phyloP scores from a whole-genome alignment of 257 asterid species.

The Gentiana macrophylla region DNA sequence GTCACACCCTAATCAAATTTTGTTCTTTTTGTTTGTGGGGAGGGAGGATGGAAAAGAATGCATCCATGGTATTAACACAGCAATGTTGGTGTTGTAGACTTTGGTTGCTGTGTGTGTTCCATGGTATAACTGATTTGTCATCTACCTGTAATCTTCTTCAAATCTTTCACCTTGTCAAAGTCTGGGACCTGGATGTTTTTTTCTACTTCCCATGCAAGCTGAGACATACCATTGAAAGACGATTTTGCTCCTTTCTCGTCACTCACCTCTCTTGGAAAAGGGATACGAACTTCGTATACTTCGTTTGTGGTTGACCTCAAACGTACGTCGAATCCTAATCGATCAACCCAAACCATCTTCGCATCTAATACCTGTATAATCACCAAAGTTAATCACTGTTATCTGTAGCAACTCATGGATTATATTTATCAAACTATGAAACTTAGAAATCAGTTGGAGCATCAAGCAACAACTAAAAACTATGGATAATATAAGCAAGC shows the following conservation, averaged over 20 bases:
- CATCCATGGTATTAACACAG: too few relatives aligned
- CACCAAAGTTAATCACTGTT: too few relatives aligned
- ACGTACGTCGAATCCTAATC: slow-evolving; percentile 76
- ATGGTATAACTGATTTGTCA: background rate
- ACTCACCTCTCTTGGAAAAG: slow-evolving; percentile 81
- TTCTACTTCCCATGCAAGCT: slow-evolving; percentile 95
- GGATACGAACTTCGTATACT: slow-evolving; percentile 70
- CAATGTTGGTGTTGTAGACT: too few relatives aligned
- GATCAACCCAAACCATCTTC: slow-evolving; percentile 89
- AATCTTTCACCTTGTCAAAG: slow-evolving; percentile 53
- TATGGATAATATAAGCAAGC: too few relatives aligned
- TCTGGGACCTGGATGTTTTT: slow-evolving; percentile 49
- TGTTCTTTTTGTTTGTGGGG: too few relatives aligned
- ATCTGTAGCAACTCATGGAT: too few relatives aligned
- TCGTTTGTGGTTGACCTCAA: slow-evolving; percentile 46
- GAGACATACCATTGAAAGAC: slow-evolving; percentile 91
- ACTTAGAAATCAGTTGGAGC: too few relatives aligned
- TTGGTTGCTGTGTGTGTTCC: too few relatives aligned
- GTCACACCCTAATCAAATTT: too few relatives aligned
- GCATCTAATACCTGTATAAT: slow-evolving; percentile 61
- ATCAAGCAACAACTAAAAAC: too few relatives aligned
- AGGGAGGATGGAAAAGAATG: too few relatives aligned
- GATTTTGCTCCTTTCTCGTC: slow-evolving; percentile 97
- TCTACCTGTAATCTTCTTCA: slow-evolving; percentile 40
- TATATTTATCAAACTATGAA: too few relatives aligned